These are phyloP conservation scores for Chrysanthemum makinoi DNA, from an alignment of 129 eudicot species.

Conservation along the genomic window DNA sequence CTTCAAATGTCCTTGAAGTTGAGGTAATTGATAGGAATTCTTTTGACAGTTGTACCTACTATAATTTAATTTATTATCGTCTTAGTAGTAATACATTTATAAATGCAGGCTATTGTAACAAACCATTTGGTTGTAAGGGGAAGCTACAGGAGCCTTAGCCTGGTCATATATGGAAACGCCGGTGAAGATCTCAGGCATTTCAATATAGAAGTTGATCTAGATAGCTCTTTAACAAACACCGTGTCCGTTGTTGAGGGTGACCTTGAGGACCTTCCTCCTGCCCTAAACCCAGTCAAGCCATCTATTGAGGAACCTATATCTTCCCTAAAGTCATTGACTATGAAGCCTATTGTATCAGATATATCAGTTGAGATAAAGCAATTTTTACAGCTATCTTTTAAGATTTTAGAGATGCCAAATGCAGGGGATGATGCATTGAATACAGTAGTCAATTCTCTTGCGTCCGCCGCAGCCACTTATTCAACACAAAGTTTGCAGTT, in stretches of 20 bases:
- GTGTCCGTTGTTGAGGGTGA: constrained; percentile 74
- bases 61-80: background rate
- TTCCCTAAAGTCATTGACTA: constrained; percentile 51
- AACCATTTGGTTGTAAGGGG: constrained; percentile 95
- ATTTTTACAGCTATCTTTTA: constrained; percentile 51
- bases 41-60: background rate
- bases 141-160: constrained; percentile 93
- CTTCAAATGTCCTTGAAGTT: constrained; percentile 93
- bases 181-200: constrained; percentile 96
- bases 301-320: constrained; percentile 54
- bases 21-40: constrained; percentile 54
- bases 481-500: constrained; percentile 43
- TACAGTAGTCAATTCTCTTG: constrained; percentile 50
- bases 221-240: constrained; percentile 69
- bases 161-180: constrained; percentile 91
- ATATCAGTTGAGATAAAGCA: constrained; percentile 55
- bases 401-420: constrained; percentile 55
- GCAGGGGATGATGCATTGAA: constrained; percentile 46
- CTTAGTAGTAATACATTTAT: background rate
- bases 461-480: constrained; percentile 56
- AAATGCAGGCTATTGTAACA: constrained; percentile 80
- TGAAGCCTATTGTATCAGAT: constrained; percentile 40
- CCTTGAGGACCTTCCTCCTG: constrained; percentile 92
- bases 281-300: constrained; percentile 47
- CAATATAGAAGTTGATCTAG: constrained; percentile 86